phyloP scores from a whole-genome alignment of 1,139 yeast species.

The Diutina ranongensis region DNA sequence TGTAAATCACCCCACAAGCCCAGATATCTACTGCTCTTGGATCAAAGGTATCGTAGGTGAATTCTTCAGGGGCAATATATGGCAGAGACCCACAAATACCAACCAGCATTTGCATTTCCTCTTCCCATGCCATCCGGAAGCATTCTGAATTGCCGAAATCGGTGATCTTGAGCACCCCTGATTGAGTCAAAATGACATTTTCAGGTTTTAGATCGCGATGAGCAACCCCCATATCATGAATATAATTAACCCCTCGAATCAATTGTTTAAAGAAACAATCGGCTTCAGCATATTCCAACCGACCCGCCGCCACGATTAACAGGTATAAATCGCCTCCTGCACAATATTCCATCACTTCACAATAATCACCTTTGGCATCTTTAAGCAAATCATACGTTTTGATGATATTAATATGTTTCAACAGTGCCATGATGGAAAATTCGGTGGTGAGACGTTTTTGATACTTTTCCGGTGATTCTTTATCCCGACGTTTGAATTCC shows the following conservation, averaged over 20 bases:
- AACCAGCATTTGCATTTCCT: constrained; percentile 66
- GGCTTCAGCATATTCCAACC: constrained; percentile 76
- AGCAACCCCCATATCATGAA: constrained; percentile 96
- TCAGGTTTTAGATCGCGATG: constrained; percentile 96
- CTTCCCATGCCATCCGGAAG: constrained; percentile 95
- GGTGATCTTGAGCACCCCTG: constrained; percentile 76
- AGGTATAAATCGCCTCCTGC: constrained; percentile 92
- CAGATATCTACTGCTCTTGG: constrained; percentile 90
- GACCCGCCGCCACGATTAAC: constrained; percentile 72
- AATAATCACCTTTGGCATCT: constrained; percentile 86
- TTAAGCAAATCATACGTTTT: constrained; percentile 77
- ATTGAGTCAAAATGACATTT: constrained; percentile 67
- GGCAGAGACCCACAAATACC: constrained; percentile 89
- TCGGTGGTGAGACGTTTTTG: constrained; percentile 34
- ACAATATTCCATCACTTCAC: constrained; percentile 96
- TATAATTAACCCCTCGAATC: constrained; percentile 81
- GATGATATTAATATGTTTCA: constrained; percentile 47
- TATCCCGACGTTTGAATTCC: constrained; percentile 31
- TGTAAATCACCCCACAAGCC: constrained; percentile 94
- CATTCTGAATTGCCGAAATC: constrained; percentile 97
- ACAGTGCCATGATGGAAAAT: constrained; percentile 37
- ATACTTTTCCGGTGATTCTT: constrained; percentile 34
- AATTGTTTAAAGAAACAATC: constrained; percentile 93
- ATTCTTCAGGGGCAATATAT: constrained; percentile 95
- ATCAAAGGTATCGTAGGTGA: constrained; percentile 62